Evolutionary conservation across 352 stramenopile species (phyloP), one percentile per base, ranked within the genome.

Genomic region (Globisporangium heterothallicum): DNA sequence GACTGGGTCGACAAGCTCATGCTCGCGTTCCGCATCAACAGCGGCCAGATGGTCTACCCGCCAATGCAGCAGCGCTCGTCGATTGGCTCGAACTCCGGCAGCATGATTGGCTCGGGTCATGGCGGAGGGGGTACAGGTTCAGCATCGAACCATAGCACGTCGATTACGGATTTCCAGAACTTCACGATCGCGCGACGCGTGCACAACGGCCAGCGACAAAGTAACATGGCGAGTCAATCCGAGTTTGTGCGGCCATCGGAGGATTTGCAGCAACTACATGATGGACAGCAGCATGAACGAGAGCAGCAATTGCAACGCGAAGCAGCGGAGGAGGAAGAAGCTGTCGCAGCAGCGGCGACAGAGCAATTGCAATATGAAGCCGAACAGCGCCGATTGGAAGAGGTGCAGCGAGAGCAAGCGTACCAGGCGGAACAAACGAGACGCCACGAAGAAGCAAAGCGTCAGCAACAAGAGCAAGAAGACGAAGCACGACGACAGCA

Each of bases 101-200:
- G 34, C 38, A 27, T 24, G 5, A 26, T 24, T 9, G 38, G 34
- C 21, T 35, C 22, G 9, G 16, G 30, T 22, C 12, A 24, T 34
- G 47, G n/a, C 25, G 16, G 30, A 4, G 16, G 13, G 26, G n/a
- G 24, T 27, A n/a, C n/a, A n/a, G 19, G 32, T 44, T 13, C 41
- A 9, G 10, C 41, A 16, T 16, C n/a, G 12, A 38, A 38, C 36
- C 59, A 56, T 30, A 62, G 60, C 13, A 46, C 66, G 14, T 59
- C 49, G 35, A 88, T 92, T 35, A 72, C 68, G 12, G 77, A 92
- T 55, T 92, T 92, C 59, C 80, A 88, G 56, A 92, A 89, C 68
- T 92, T 92, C 59, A 72, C 80, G 14, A 61, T 69, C 4, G 69
- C 78, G 14, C 59, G 78, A 19, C 61, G 68, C 13, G 64, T 62